These are phyloP conservation scores for Skeletonema costatum DNA, from an alignment of 108 stramenopile species.

Conservation along the genomic window DNA sequence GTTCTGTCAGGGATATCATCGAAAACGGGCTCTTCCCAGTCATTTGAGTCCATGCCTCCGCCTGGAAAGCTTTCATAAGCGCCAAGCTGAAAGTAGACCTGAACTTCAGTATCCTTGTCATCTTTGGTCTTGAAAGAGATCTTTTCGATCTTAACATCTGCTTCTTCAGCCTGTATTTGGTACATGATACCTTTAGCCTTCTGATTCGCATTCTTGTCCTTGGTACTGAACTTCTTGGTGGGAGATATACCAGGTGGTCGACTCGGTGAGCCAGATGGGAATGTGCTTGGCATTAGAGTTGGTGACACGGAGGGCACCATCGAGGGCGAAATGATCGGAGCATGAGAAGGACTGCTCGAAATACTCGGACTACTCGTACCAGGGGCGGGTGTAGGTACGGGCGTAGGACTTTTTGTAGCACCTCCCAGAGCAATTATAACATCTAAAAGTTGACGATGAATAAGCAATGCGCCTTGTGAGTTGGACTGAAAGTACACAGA, in stretches of 20 bases:
- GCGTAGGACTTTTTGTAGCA: too few species aligned
- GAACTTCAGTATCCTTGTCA: not conserved
- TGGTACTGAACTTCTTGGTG: not conserved
- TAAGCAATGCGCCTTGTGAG: too few species aligned
- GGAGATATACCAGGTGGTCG: not conserved
- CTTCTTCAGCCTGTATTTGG: not conserved
- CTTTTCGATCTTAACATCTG: not conserved
- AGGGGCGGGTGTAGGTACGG: too few species aligned
- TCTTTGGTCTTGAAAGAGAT: not conserved
- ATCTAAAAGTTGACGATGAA: too few species aligned
- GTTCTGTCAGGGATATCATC: not conserved
- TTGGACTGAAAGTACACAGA: too few species aligned
- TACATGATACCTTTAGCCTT: not conserved
- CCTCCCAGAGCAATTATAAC: too few species aligned
- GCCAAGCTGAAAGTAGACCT: not conserved
- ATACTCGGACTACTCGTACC: too few species aligned
- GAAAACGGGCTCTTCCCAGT: not conserved
- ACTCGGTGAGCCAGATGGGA: not conserved
- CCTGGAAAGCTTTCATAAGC: not conserved
- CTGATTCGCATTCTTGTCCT: not conserved
- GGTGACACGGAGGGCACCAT: not conserved
- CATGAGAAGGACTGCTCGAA: not conserved
- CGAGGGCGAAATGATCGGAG: not conserved
- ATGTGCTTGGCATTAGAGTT: not conserved
- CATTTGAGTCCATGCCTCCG: not conserved